phyloP scores from a whole-genome alignment of 495 filamentous ascomycete species.

The Xylaria bambusicola region DNA sequence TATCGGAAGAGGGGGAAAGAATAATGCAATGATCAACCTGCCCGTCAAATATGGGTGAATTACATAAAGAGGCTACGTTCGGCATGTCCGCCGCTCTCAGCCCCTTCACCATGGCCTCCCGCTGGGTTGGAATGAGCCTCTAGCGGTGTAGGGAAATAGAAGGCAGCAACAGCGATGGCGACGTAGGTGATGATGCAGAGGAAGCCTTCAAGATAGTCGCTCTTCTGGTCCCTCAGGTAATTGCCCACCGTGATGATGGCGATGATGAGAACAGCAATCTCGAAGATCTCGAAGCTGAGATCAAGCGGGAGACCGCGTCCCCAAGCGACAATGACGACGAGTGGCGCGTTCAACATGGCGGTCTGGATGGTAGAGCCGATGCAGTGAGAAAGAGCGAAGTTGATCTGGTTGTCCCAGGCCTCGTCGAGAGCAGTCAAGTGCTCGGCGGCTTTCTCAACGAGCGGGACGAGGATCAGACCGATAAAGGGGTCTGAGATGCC shows the following conservation, averaged over 20 bases:
- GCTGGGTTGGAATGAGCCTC: background rate
- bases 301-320: conserved; percentile 70
- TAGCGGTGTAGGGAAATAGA: conserved; percentile 60
- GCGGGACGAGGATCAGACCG: conserved; percentile 74
- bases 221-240: conserved; percentile 76
- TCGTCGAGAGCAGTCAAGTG: conserved; percentile 90
- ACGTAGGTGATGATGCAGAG: conserved; percentile 72
- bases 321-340: conserved; percentile 86
- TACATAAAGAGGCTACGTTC: conserved; percentile 10
- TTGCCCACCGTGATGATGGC: conserved; percentile 85
- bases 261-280: conserved; percentile 82
- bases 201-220: conserved; percentile 77
- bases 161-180: conserved; percentile 63
- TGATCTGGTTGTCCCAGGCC: conserved; percentile 84
- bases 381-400: conserved; percentile 89
- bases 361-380: conserved; percentile 89
- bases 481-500: conserved; percentile 77
- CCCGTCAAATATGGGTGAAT: no score
- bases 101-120: background rate
- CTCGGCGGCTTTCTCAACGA: conserved; percentile 91
- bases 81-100: conserved; percentile 1
- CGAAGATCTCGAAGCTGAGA: conserved; percentile 86
- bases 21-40: no score
- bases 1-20: no score
- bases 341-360: conserved; percentile 81